A percentile compares a stretch with the other conserved stretches of the same genome.
Conservation (phyloP, 2,329 filamentous ascomycete species). For the Calcarisporium arbuscula region DNA sequence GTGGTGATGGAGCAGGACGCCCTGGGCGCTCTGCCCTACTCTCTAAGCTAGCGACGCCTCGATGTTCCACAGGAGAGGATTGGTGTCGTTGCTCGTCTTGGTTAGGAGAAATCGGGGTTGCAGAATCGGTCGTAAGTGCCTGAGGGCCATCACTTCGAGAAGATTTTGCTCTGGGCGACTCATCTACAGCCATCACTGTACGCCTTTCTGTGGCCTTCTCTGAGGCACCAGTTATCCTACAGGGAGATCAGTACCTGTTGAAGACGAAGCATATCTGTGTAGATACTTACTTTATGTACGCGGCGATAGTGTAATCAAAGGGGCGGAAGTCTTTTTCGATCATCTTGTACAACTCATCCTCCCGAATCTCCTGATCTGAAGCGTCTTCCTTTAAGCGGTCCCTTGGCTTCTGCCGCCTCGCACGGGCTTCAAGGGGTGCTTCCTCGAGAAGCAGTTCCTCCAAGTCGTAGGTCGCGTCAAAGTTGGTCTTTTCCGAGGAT, state of each 20-base stretch:
- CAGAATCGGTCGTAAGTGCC: conserved; percentile 47
- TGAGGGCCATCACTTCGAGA: conserved; percentile 26
- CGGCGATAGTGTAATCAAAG: conserved; percentile 87
- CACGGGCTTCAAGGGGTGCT: conserved; percentile 86
- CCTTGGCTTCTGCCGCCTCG: conserved; percentile 86
- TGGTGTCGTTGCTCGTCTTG: conserved; percentile 6
- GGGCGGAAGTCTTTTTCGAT: conserved; percentile 92
- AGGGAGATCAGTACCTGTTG: conserved; percentile 14
- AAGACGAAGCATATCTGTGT: neutral
- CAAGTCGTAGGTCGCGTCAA: conserved; percentile 95
- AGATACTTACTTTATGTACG: conserved; percentile 68
- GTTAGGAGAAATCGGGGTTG: conserved; percentile 30
- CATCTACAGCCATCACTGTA: conserved; percentile 3
- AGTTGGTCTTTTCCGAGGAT: conserved; percentile 97
- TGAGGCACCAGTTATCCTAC: no score
- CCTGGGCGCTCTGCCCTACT: conserved; percentile 17
- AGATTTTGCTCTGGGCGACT: neutral
- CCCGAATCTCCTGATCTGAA: conserved; percentile 87
- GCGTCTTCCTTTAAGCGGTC: conserved; percentile 91
- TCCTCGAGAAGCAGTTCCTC: conserved; percentile 92
- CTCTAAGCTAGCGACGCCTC: conserved; percentile 20
- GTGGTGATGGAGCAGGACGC: conserved; percentile 30
- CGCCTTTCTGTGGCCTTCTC: no score
- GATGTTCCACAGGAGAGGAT: conserved; percentile 8
- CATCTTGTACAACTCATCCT: conserved; percentile 88